These are phyloP conservation scores for Kickxella alabastrina DNA, from an alignment of 192 early-diverging fungal species.

Conservation along the genomic window DNA sequence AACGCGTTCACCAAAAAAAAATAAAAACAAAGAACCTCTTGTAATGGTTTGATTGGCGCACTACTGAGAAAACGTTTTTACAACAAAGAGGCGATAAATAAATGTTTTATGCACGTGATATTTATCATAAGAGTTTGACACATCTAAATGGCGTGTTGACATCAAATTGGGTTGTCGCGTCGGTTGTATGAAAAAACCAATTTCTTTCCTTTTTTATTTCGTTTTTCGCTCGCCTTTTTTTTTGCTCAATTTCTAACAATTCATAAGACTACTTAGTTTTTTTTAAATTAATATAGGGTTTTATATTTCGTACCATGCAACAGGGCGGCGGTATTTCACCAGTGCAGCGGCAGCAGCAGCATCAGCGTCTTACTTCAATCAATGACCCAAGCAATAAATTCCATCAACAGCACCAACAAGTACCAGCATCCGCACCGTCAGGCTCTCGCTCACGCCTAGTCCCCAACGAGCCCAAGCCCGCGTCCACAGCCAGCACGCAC, in stretches of 20 bases:
- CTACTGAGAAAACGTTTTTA: too few relatives aligned
- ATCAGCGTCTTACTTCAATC: constrained; percentile 25
- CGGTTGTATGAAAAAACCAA: too few relatives aligned
- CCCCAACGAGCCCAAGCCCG: background rate
- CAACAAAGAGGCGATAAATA: too few relatives aligned
- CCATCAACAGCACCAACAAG: constrained; percentile 2
- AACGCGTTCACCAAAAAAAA: too few relatives aligned
- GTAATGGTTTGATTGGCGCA: too few relatives aligned
- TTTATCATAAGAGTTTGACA: too few relatives aligned
- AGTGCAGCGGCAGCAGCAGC: background rate
- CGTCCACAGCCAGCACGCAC: background rate
- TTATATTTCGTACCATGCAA: background rate
- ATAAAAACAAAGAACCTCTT: too few relatives aligned
- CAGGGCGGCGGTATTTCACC: background rate
- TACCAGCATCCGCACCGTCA: background rate
- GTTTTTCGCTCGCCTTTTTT: background rate
- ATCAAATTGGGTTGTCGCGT: too few relatives aligned
- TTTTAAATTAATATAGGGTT: background rate
- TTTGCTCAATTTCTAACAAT: background rate
- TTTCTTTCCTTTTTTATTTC: background rate
- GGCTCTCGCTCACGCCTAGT: constrained; percentile 1
- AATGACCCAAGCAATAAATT: constrained; percentile 8
- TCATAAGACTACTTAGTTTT: background rate
- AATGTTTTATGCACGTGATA: too few relatives aligned
- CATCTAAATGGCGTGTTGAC: too few relatives aligned